Conservation (phyloP, 2,329 filamentous ascomycete genomes). For the Fusarium sulawesiense region DNA sequence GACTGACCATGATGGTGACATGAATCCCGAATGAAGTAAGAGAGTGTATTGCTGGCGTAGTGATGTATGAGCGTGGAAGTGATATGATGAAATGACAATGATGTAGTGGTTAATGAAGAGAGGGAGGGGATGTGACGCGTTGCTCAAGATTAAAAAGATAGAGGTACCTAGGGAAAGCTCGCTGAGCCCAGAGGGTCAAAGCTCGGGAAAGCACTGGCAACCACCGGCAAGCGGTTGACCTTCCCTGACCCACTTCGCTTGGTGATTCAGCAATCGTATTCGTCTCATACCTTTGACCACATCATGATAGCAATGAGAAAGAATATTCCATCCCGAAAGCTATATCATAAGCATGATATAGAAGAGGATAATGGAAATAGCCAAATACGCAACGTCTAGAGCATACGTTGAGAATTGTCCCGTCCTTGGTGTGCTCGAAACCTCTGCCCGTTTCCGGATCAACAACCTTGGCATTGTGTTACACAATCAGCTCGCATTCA, state of each 20-base stretch:
- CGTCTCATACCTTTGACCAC: not conserved
- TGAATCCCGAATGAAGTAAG: not conserved
- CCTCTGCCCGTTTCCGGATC: not conserved
- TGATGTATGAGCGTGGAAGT: not conserved
- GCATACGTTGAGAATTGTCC: not conserved
- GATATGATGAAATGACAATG: not conserved
- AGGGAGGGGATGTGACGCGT: not conserved
- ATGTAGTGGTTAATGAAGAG: not conserved
- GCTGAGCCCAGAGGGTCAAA: not conserved
- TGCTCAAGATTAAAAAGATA: not conserved
- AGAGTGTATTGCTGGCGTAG: not conserved
- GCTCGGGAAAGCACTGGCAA: not conserved
- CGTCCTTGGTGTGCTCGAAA: not conserved
- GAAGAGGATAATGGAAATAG: rapidly evolving
- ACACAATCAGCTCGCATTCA: not conserved
- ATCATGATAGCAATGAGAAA: not conserved
- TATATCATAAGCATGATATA: not conserved
- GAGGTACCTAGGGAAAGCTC: not conserved
- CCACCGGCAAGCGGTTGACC: not conserved
- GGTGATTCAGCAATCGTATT: not conserved
- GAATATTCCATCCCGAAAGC: not conserved
- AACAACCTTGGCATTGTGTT: not conserved
- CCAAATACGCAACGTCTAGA: not conserved
- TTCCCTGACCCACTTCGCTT: not conserved
- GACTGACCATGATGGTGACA: not conserved